A percentile compares a stretch with the other conserved stretches of the same genome.
phyloP scores from a whole-genome alignment of 306 rosid genomes.

The Fagus crenata region DNA sequence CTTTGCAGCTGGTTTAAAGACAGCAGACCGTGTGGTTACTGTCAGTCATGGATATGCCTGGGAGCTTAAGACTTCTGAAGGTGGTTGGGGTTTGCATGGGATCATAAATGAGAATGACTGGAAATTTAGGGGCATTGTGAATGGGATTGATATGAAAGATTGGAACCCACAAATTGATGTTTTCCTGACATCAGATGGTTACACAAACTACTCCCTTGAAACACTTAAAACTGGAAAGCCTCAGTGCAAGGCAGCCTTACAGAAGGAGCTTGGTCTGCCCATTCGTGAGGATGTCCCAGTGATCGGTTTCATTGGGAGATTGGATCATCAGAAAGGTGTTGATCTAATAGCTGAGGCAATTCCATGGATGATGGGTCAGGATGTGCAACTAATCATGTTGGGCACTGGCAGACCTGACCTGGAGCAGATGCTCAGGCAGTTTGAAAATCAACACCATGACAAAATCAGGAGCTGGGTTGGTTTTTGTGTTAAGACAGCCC shows the following conservation, averaged over 20 bases:
- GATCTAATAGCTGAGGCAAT: slow-evolving; percentile 85
- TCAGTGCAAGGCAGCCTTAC: slow-evolving; percentile 85
- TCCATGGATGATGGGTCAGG: slow-evolving; percentile 88
- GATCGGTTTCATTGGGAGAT: slow-evolving; percentile 75
- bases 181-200: slow-evolving; percentile 79
- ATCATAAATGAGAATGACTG: slow-evolving; percentile 81
- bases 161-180: slow-evolving; percentile 75
- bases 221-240: slow-evolving; percentile 72
- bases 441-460: slow-evolving; percentile 49
- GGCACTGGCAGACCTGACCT: slow-evolving; percentile 86
- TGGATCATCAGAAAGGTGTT: slow-evolving; percentile 89
- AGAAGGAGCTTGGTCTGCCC: slow-evolving; percentile 86
- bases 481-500: slow-evolving; percentile 80
- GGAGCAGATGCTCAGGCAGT: slow-evolving; percentile 67
- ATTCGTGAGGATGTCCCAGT: slow-evolving; percentile 68
- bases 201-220: slow-evolving; percentile 73
- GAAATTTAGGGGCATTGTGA: slow-evolving; percentile 89
- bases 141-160: slow-evolving; percentile 80
- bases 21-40: slow-evolving; percentile 82
- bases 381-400: slow-evolving; percentile 81
- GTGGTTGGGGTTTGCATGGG: slow-evolving; percentile 94
- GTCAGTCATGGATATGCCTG: slow-evolving; percentile 94
- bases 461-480: slow-evolving; percentile 91
- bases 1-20: slow-evolving; percentile 90
- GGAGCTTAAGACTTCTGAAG: slow-evolving; percentile 84